Evolutionary conservation across 768 basidiomycete genomes (phyloP), one percentile per base, ranked within the genome.

Genomic region (Termitomyces bulborhizus): DNA sequence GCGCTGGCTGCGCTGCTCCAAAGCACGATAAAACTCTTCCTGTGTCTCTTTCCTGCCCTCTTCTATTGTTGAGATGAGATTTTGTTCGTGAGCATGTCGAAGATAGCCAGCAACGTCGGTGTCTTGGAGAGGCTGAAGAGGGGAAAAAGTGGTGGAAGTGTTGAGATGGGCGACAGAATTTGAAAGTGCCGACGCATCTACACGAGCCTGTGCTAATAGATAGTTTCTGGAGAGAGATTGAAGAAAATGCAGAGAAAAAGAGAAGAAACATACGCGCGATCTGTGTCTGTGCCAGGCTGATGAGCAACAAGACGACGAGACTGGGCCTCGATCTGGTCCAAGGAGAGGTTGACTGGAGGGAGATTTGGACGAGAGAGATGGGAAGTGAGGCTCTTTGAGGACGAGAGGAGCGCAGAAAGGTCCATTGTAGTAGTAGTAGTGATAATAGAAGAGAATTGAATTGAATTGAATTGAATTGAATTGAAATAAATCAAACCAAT

Each of bases 281-380:
- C 85, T 7, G 80, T 72, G 69, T 90, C 89, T 0, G 86, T 69
- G 29, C 77, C 80, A 5, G 82, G 80, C 63, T 88, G 86, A 42
- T 85, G 80, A 24, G 88, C 83, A 4, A 89, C 85, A 26, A 98
- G 84, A 41, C 88, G 79, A 18, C 93, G 81, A 2, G 92, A 94
- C 72, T 96, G 93, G 0, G 88, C 85, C 69, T 98, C 96, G 59
- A 99, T 90, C 73, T 98, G 93, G 69, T 96, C 94, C 32, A 98
- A 80, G 1, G 93, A 91, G 54, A 96, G 85, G 54, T 89, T 83
- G 42, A 99, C 86, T 3, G 88, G 81, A 11, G 96, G 96, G 1
- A 98, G 75, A 62, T 97, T 93, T 4, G 86, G 86, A 43, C 82
- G 78, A 3, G 84, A 80, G 29, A 93, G 72, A 67, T 93, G 90